Percentiles rank a stretch among this genome's conserved stretches.
Conservation (phyloP, 306 rosid species). For the Pueraria montana region DNA sequence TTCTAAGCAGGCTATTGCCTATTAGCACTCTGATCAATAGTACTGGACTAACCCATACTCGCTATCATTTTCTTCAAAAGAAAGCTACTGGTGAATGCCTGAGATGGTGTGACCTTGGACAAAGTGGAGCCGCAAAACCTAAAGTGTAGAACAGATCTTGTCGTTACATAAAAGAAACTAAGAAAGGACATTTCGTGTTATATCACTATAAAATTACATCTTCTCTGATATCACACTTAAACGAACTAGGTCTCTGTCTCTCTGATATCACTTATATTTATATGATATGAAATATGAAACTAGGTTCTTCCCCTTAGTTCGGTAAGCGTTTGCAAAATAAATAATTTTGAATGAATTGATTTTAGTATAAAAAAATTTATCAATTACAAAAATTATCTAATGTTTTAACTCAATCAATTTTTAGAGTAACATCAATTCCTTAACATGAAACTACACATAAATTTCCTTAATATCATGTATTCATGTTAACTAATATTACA, state of each 20-base stretch:
- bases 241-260: too few relatives aligned
- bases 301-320: neutral
- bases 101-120: too few relatives aligned
- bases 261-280: too few relatives aligned
- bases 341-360: neutral
- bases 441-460: neutral
- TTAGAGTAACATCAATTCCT: neutral
- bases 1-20: too few relatives aligned
- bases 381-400: neutral
- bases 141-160: too few relatives aligned
- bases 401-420: neutral
- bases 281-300: neutral
- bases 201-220: neutral
- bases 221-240: neutral
- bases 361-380: too few relatives aligned
- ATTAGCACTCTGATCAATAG: too few relatives aligned
- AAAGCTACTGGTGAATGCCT: too few relatives aligned
- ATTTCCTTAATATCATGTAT: neutral
- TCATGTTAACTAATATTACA: neutral
- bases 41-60: too few relatives aligned
- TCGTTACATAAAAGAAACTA: too few relatives aligned
- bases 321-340: neutral
- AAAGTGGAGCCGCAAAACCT: too few relatives aligned
- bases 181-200: neutral
- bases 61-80: too few relatives aligned